Conservation (phyloP, 495 filamentous ascomycete genomes). For the Haplographium delicatum region DNA sequence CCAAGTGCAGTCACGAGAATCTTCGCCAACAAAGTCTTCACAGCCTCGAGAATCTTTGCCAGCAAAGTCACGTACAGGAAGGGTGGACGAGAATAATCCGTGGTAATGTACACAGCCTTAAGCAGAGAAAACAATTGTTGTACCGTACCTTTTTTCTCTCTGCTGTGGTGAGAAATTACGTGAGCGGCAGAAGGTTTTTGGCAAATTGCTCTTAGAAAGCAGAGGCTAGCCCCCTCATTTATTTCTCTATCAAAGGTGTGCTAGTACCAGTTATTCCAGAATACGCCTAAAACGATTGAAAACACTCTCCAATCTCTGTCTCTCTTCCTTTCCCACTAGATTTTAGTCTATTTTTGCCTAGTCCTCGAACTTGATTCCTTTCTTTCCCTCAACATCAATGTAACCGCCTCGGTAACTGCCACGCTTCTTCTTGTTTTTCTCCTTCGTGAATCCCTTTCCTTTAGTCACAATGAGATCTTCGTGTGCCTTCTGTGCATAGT, state of each 20-base stretch:
- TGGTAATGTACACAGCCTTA: too few species aligned
- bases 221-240: too few species aligned
- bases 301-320: neutral
- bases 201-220: too few species aligned
- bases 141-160: too few species aligned
- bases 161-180: too few species aligned
- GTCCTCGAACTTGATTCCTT: constrained; percentile 85
- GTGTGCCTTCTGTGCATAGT: constrained; percentile 83
- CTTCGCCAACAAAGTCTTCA: too few species aligned
- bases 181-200: too few species aligned
- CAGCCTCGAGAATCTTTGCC: too few species aligned
- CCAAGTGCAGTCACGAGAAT: too few species aligned
- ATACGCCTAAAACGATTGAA: neutral
- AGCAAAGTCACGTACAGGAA: too few species aligned
- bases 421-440: constrained; percentile 96
- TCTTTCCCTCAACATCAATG: constrained; percentile 68
- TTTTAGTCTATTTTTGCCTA: constrained; percentile 31
- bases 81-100: too few species aligned
- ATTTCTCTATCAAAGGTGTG: constrained; percentile 3
- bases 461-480: constrained; percentile 83
- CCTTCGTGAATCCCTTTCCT: constrained; percentile 98
- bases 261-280: neutral
- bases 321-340: neutral
- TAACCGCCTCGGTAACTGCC: constrained; percentile 81
- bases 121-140: too few species aligned